Evolutionary conservation across 2,329 filamentous ascomycete species (phyloP), one percentile per base, ranked within the genome.

Genomic region (Aspergillus eucalypticola): DNA sequence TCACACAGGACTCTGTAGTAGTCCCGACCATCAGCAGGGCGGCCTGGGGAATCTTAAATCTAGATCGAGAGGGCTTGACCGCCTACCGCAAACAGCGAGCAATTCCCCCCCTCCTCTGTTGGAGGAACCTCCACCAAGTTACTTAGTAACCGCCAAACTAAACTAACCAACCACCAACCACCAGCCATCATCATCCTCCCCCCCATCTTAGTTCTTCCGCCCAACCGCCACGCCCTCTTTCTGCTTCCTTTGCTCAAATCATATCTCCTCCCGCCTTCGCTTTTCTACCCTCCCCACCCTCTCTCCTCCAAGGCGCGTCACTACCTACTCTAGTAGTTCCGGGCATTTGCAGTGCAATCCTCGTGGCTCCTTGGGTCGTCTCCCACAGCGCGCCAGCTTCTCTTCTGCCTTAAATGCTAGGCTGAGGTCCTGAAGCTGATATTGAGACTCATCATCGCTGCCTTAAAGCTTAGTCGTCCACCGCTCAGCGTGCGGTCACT

Each of bases 81-180:
- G 69, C 69, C 66, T 68, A 51, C 68, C 59, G 19, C 54, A 66
- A 67, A 54, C 38, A 52, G 54, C 46, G 54, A 60, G 65, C 59
- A 58, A 13, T 61, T 61, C 64, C 68, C 52, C 19, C 13, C 21
- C 35, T 35, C 21, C 35, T 35, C 38, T 54, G 27, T 35, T 35
- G 32, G 32, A 35, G 32, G 32, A 35, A 35, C 32, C 32, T 21
- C 25, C 17, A 19, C 38, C 8, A 23, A 35, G 19, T n/a, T n/a
- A 10, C n/a, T 39, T 15, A 39, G 32, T 23, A 19, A 35, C 32
- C 17, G 29, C 41, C 17, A 44, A 44, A 44, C 25, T 27, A 27
- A 27, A 27, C 41, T 4, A 19, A 21, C 41, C 4, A 19, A 21
- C 41, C 19, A 23, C 41, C 41, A 44, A 21, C 41, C 19, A 39